Percentiles rank a stretch among this genome's conserved stretches.
phyloP scores from a whole-genome alignment of 1,139 yeast species.

The Diutina pseudorugosa region DNA sequence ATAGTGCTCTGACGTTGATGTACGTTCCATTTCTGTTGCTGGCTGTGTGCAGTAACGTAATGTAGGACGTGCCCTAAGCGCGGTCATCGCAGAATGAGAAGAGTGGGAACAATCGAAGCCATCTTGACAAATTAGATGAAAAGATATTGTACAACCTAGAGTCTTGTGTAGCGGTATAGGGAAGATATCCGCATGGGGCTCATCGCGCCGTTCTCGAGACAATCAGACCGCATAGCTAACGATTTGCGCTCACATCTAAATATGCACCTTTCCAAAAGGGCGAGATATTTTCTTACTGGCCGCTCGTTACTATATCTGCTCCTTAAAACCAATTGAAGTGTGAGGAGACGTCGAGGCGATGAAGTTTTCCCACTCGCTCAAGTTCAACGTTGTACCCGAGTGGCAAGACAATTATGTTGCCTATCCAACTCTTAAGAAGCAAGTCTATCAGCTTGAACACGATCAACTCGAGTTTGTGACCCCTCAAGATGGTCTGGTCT shows the following conservation, averaged over 20 bases:
- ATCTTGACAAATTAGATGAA: too few species aligned
- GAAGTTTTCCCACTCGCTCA: conserved; percentile 67
- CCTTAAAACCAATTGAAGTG: not conserved
- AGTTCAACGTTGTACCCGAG: conserved; percentile 73
- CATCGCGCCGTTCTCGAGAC: too few species aligned
- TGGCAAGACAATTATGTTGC: conserved; percentile 62
- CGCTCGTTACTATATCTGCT: not conserved
- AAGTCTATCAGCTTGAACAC: conserved; percentile 37
- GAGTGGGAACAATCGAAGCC: not conserved
- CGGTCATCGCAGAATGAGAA: not conserved
- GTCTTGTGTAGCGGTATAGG: too few species aligned
- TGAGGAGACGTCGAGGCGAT: conserved; percentile 16
- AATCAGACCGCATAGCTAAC: too few species aligned
- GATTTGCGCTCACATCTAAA: too few species aligned
- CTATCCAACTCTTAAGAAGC: conserved; percentile 52
- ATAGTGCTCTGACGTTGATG: not conserved
- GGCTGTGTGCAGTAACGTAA: not conserved
- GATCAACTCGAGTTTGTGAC: conserved; percentile 16
- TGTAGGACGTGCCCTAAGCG: not conserved
- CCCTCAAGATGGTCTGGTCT: conserved; percentile 17
- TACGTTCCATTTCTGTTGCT: not conserved
- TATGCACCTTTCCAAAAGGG: not conserved
- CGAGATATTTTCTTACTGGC: not conserved
- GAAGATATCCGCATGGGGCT: too few species aligned
- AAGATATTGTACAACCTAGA: too few species aligned